Evolutionary conservation across 352 stramenopile genomes (phyloP), one percentile per base, ranked within the genome.

Genomic region (Lagenidium sp.): DNA sequence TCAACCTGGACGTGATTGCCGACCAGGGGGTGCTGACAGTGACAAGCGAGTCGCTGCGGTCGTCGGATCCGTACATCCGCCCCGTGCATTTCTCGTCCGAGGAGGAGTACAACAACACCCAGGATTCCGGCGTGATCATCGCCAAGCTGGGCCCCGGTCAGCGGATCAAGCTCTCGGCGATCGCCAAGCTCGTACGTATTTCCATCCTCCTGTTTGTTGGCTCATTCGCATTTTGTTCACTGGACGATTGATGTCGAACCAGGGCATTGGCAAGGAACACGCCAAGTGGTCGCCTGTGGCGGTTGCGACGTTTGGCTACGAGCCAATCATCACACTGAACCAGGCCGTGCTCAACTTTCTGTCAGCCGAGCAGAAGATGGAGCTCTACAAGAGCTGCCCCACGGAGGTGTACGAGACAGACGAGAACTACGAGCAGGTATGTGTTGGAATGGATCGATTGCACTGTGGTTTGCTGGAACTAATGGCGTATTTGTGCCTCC

Each of bases 201-300:
- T 36, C 1, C 29, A 36, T 25, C 4, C 5, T 36, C 30, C 6
- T 28, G 12, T 36, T 13, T 12, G 6, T 22, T 36, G 19, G 19
- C 6, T 21, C 32, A 30, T 28, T 43, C 28, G 15, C 10, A 20
- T 4, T 31, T 20, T 24, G n/a, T n/a, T n/a, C n/a, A n/a, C n/a
- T n/a, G n/a, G n/a, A n/a, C n/a, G n/a, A n/a, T n/a, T n/a, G n/a
- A n/a, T n/a, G n/a, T n/a, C n/a, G n/a, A n/a, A n/a, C 18, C 80
- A 96, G 79, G 94, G 95, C 6, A 96, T 97, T 30, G 85, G 79
- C 57, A 99, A 98, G 65, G 94, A 98, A 62, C 95, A 99, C 60
- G 90, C 94, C 51, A 98, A 98, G 77, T 99, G 94, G 94, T 97
- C 78, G 29, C 94, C 95, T 2, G 94, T 98, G 31, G 89, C 86